Conservation (phyloP, 768 basidiomycete genomes). For the Chalciporus piperatus region DNA sequence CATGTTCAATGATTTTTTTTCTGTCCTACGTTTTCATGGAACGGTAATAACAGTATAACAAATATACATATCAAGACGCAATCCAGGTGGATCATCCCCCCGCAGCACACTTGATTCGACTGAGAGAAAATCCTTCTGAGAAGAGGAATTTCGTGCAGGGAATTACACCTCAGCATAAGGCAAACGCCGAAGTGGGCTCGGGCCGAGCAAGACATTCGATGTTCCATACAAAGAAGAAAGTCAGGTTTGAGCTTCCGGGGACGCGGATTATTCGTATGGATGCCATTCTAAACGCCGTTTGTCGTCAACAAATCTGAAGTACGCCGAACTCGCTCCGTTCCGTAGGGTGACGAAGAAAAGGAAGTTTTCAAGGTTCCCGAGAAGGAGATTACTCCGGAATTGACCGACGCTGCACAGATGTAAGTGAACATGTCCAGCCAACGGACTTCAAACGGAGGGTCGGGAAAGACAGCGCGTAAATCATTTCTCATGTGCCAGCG, state of each 20-base stretch:
- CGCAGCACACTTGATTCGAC: slow-evolving; percentile 4
- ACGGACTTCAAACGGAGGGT: background rate
- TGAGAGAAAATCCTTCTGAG: slow-evolving; percentile 20
- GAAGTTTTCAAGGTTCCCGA: slow-evolving; percentile 2
- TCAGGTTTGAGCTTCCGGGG: slow-evolving; percentile 15
- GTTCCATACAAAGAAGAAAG: slow-evolving; percentile 16
- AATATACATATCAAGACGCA: background rate
- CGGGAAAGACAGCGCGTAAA: background rate
- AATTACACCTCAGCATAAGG: slow-evolving; percentile 1
- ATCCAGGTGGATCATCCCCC: slow-evolving; percentile 6
- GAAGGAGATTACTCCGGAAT: slow-evolving; percentile 2
- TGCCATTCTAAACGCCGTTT: slow-evolving; percentile 16
- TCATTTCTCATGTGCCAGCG: slow-evolving; percentile 18
- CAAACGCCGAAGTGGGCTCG: slow-evolving; percentile 6
- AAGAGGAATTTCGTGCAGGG: slow-evolving; percentile 5
- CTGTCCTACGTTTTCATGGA: slow-evolving; percentile 2
- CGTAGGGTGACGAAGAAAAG: background rate
- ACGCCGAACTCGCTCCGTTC: slow-evolving; percentile 8
- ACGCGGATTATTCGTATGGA: background rate
- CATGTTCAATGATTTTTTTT: background rate
- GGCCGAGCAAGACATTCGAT: background rate
- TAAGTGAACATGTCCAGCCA: background rate
- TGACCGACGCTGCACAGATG: background rate
- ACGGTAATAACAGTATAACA: slow-evolving; percentile 16
- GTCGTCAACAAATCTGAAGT: slow-evolving; percentile 10